A percentile compares a stretch with the other conserved stretches of the same genome.
These are phyloP conservation scores for Quambalaria eucalypti DNA, from an alignment of 1,284 basidiomycete genomes.

Conservation along the genomic window DNA sequence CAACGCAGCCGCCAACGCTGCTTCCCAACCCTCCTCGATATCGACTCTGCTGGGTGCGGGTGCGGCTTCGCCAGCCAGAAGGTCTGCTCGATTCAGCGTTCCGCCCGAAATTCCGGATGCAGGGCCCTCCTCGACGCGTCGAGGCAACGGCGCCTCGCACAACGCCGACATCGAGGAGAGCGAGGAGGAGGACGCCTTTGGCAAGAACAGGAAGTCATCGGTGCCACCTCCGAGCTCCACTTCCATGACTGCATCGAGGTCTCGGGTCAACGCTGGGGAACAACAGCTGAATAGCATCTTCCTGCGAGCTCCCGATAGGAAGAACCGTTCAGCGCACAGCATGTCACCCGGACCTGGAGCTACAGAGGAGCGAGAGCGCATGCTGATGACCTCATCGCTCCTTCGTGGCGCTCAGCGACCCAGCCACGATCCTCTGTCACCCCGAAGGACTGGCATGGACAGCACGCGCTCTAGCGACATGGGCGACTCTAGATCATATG, in stretches of 20 bases:
- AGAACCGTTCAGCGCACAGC: not conserved
- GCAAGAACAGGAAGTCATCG: not conserved
- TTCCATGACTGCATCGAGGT: not conserved
- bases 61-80: not conserved
- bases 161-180: not conserved
- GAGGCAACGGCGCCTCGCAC: not conserved
- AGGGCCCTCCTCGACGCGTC: too few relatives aligned
- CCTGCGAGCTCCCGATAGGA: not conserved
- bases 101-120: not conserved
- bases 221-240: not conserved
- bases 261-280: not conserved
- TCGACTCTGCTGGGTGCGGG: not conserved
- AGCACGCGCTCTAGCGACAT: constrained; percentile 5
- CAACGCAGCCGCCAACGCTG: not conserved
- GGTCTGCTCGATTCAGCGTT: not conserved
- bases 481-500: constrained; percentile 3
- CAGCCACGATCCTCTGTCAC: constrained; percentile 2
- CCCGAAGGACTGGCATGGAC: not conserved
- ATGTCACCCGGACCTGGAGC: not conserved
- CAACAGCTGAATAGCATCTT: constrained; percentile 4
- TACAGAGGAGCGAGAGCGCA: not conserved
- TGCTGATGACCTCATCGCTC: constrained; percentile 3
- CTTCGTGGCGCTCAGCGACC: constrained; percentile 7
- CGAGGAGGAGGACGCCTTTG: not conserved
- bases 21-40: too few relatives aligned